These are phyloP conservation scores for Austroboletus rostrupii DNA, from an alignment of 1,284 basidiomycete species.

Conservation along the genomic window DNA sequence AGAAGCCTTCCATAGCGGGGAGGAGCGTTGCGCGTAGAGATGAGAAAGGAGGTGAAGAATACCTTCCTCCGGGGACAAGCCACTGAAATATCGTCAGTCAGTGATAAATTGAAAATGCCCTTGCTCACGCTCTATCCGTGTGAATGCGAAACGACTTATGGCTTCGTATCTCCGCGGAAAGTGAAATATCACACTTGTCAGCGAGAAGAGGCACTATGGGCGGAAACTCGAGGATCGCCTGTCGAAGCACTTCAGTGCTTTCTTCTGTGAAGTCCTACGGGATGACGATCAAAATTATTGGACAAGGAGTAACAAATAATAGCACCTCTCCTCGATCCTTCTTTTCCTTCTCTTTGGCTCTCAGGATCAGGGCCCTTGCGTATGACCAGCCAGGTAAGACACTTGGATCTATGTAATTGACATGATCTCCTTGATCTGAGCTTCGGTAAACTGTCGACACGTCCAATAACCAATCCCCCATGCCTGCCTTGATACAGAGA, in stretches of 20 bases:
- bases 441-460: slow-evolving; percentile 45
- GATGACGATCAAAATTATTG: not conserved
- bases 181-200: slow-evolving; percentile 72
- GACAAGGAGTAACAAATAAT: not conserved
- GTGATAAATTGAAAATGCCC: not conserved
- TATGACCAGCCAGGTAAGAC: slow-evolving; percentile 80
- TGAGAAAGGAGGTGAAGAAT: slow-evolving; percentile 73
- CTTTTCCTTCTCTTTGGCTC: slow-evolving; percentile 51
- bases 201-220: slow-evolving; percentile 76
- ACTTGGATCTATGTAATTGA: slow-evolving; percentile 48
- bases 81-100: slow-evolving; percentile 29
- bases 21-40: slow-evolving; percentile 78
- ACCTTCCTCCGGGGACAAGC: slow-evolving; percentile 39
- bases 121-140: slow-evolving; percentile 57
- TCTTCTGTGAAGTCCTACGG: slow-evolving; percentile 15
- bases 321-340: slow-evolving; percentile 42
- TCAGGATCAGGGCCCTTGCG: slow-evolving; percentile 69
- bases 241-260: slow-evolving; percentile 64
- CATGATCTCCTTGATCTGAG: slow-evolving; percentile 8
- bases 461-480: slow-evolving; percentile 75
- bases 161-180: slow-evolving; percentile 56
- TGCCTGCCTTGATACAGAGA: slow-evolving; percentile 76
- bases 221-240: slow-evolving; percentile 77
- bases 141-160: slow-evolving; percentile 67
- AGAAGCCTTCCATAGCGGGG: slow-evolving; percentile 77